These are phyloP conservation scores for Schizosaccharomyces versatilis DNA, from an alignment of 1,139 yeast genomes.

Conservation along the genomic window DNA sequence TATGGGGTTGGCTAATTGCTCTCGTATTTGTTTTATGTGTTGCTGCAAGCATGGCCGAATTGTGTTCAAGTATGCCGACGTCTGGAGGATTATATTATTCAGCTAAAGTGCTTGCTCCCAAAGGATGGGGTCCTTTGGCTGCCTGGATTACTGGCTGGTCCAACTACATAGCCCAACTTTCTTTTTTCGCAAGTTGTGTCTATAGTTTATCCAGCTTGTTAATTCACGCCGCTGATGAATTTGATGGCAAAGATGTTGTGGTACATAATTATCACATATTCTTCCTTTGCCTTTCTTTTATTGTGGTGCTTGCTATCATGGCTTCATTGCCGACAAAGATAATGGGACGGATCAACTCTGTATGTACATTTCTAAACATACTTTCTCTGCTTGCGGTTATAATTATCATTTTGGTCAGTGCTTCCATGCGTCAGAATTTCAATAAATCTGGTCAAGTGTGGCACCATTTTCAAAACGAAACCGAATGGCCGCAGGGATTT, in stretches of 20 bases:
- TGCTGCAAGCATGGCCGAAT: constrained; percentile 36
- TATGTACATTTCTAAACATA: constrained; percentile 32
- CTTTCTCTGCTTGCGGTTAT: constrained; percentile 33
- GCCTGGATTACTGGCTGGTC: constrained; percentile 13
- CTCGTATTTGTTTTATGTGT: constrained; percentile 17
- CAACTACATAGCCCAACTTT: constrained; percentile 24
- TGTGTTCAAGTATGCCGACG: constrained; percentile 47
- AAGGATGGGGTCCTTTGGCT: constrained; percentile 13
- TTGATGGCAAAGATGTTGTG: constrained; percentile 19
- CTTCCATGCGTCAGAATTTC: not conserved
- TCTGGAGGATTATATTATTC: constrained; percentile 37
- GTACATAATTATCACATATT: constrained; percentile 32
- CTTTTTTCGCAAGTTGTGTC: constrained; percentile 43
- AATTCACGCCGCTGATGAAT: constrained; percentile 32
- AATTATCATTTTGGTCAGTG: constrained; percentile 30
- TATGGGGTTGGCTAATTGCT: constrained; percentile 10
- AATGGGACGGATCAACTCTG: constrained; percentile 34
- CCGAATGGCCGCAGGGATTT: not conserved
- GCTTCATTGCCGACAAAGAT: constrained; percentile 31
- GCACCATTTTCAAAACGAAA: not conserved
- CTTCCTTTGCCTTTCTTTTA: constrained; percentile 31
- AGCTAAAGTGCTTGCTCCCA: constrained; percentile 16
- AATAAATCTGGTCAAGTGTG: not conserved
- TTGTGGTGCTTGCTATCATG: constrained; percentile 28
- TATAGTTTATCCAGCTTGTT: constrained; percentile 38